phyloP scores from a whole-genome alignment of 257 asterid species.

The Forsythia viridissima region DNA sequence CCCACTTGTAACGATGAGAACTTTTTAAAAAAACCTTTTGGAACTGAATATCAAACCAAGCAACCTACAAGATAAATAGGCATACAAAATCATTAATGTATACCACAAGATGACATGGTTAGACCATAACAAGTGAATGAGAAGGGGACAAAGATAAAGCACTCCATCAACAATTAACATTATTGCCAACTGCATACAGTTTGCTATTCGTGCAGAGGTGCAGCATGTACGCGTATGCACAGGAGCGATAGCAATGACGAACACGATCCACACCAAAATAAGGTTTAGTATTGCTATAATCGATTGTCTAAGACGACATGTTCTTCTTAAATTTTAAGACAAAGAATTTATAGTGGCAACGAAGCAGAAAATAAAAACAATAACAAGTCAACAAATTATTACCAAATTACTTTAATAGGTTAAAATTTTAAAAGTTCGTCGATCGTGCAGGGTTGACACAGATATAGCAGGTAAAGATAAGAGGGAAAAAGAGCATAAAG shows the following conservation, averaged over 20 bases:
- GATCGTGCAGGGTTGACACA: neutral
- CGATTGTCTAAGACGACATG: neutral
- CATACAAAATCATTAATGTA: neutral
- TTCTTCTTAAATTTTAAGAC: too few relatives aligned
- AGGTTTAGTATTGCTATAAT: neutral
- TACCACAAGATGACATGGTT: neutral
- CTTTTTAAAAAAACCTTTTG: neutral
- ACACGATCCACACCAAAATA: neutral
- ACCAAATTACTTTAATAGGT: neutral
- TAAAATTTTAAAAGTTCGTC: neutral
- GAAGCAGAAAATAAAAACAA: neutral
- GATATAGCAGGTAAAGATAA: neutral
- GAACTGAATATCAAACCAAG: constrained; percentile 8
- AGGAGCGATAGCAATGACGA: neutral
- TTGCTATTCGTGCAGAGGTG: neutral
- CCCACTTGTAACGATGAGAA: neutral
- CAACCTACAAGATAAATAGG: constrained; percentile 21
- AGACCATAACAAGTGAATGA: neutral
- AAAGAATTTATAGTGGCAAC: neutral
- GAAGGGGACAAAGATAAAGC: neutral
- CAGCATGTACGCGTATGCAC: neutral
- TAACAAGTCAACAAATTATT: neutral
- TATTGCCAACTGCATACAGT: neutral
- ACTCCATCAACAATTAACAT: neutral
- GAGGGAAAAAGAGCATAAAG: too few relatives aligned